Percentiles rank a stretch among this genome's conserved stretches.
These are phyloP conservation scores for Solanum hybrid DNA, from an alignment of 305 asterid species.

Conservation along the genomic window DNA sequence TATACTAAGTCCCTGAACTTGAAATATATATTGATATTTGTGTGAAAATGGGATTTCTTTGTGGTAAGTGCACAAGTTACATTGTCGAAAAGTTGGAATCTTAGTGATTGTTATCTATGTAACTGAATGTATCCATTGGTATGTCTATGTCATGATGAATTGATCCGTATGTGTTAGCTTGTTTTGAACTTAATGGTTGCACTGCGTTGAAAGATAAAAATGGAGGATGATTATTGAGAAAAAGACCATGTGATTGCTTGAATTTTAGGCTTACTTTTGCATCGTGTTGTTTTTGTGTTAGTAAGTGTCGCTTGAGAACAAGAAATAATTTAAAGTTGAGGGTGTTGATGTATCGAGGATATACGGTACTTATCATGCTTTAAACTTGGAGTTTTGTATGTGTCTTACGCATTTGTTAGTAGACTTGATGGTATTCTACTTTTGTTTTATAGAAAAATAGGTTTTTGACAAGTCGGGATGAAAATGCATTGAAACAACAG, in stretches of 20 bases:
- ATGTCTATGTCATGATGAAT: neutral
- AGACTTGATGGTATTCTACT: neutral
- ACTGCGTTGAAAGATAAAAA: neutral
- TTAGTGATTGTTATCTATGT: neutral
- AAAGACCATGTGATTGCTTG: neutral
- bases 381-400: neutral
- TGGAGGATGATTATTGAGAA: neutral
- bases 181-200: neutral
- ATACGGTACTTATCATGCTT: neutral
- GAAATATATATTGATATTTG: neutral
- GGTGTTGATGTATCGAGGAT: neutral
- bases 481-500: neutral
- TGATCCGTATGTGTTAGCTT: neutral
- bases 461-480: neutral
- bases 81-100: neutral
- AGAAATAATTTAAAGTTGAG: neutral
- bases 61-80: neutral
- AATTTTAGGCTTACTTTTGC: neutral
- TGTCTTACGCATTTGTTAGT: neutral
- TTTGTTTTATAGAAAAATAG: neutral
- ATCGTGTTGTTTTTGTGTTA: neutral
- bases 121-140: neutral
- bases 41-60: neutral
- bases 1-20: neutral
- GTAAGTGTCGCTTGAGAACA: neutral